These are phyloP conservation scores for Castanea sativa DNA, from an alignment of 306 rosid species.

Conservation along the genomic window DNA sequence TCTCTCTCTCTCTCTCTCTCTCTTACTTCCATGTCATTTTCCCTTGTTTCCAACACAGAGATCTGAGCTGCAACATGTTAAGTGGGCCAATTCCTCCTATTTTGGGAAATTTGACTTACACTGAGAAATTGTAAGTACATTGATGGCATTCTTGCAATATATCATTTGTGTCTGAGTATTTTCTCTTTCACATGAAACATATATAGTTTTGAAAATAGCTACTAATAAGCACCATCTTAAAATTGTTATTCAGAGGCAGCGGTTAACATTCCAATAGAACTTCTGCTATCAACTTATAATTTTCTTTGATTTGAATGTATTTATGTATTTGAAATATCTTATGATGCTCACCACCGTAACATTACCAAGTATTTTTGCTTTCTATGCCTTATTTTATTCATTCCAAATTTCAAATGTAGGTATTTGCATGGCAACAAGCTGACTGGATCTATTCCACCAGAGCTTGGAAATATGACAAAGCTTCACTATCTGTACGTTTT, in stretches of 20 bases:
- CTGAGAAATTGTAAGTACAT: slow-evolving; percentile 82
- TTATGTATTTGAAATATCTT: background rate
- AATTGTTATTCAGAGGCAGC: background rate
- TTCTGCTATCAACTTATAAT: background rate
- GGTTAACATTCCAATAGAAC: background rate
- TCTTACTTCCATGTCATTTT: slow-evolving; percentile 3
- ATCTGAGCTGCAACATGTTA: slow-evolving; percentile 80
- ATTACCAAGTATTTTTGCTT: background rate
- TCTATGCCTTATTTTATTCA: slow-evolving; percentile 5
- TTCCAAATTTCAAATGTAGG: slow-evolving; percentile 38
- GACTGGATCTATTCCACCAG: slow-evolving; percentile 77
- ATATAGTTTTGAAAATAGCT: background rate
- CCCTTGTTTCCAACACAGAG: slow-evolving; percentile 44
- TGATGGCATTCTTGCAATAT: background rate
- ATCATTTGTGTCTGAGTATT: background rate
- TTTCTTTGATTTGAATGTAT: background rate
- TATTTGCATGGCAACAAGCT: slow-evolving; percentile 95
- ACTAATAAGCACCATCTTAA: background rate
- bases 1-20: background rate
- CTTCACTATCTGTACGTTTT: slow-evolving; percentile 85
- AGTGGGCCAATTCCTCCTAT: slow-evolving; percentile 84
- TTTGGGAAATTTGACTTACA: slow-evolving; percentile 82
- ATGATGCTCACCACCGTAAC: background rate
- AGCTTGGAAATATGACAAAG: slow-evolving; percentile 94
- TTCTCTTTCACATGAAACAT: background rate